Conservation (phyloP, 2,329 filamentous ascomycete species). For the Lasiodiplodia theobromae region DNA sequence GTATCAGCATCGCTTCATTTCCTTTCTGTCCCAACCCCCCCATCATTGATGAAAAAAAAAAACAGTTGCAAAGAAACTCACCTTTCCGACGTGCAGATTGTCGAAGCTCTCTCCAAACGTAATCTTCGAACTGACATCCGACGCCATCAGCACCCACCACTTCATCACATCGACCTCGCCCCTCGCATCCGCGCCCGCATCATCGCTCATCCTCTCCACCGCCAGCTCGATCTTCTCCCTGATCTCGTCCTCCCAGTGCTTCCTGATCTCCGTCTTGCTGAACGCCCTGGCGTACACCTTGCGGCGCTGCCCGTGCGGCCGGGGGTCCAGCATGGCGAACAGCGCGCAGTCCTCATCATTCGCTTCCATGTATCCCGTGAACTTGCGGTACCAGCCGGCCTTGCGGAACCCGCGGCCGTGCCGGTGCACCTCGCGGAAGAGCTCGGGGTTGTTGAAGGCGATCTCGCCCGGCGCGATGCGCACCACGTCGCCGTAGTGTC, state of each 20-base stretch:
- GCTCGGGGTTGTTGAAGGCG: conserved; percentile 38
- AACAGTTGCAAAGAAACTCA: conserved; percentile 31
- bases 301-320: conserved; percentile 44
- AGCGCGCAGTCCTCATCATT: conserved; percentile 37
- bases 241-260: conserved; percentile 47
- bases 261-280: conserved; percentile 43
- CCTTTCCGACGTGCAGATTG: conserved; percentile 47
- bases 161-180: conserved; percentile 47
- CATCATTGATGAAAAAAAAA: background rate
- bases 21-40: background rate
- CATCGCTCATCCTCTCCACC: conserved; percentile 41
- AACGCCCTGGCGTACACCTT: conserved; percentile 47
- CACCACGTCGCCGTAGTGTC: conserved; percentile 42
- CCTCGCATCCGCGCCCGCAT: conserved; percentile 27
- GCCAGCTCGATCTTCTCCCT: conserved; percentile 42
- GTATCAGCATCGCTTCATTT: no score
- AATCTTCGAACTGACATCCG: conserved; percentile 48
- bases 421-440: conserved; percentile 41
- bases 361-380: background rate
- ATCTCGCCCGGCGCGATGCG: conserved; percentile 42
- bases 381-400: background rate
- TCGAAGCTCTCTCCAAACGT: conserved; percentile 50
- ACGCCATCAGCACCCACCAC: conserved; percentile 50
- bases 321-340: conserved; percentile 48
- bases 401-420: conserved; percentile 38